phyloP scores from a whole-genome alignment of 208 protist species.

The Leishmania mexicana region DNA sequence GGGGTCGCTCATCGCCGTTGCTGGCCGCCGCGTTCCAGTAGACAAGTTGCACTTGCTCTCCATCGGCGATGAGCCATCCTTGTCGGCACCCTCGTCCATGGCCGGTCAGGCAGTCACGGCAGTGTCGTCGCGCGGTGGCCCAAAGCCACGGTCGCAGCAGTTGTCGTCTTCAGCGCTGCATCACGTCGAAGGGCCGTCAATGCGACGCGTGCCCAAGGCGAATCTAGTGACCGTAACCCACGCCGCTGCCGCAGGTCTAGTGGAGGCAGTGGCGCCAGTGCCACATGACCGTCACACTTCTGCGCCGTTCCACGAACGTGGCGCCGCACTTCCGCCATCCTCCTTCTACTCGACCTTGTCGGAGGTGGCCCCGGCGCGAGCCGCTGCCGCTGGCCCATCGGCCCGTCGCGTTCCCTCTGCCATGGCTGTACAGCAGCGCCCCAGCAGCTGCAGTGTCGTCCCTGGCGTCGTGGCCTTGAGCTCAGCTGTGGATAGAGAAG shows the following conservation, averaged over 20 bases:
- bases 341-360: not conserved
- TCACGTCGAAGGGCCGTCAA: slow-evolving; percentile 43
- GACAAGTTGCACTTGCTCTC: slow-evolving; percentile 75
- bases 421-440: slow-evolving; percentile 12
- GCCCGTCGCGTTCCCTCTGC: slow-evolving; percentile 24
- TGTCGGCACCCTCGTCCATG: not conserved
- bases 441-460: not conserved
- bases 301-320: not conserved
- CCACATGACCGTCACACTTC: not conserved
- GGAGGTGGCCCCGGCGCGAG: slow-evolving; percentile 8
- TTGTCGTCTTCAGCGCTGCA: slow-evolving; percentile 7
- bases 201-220: slow-evolving; percentile 42
- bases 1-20: slow-evolving; percentile 66
- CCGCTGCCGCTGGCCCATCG: slow-evolving; percentile 22
- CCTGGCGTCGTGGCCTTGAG: not conserved
- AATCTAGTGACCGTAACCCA: slow-evolving; percentile 28
- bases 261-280: not conserved
- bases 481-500: not conserved
- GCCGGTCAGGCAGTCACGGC: not conserved
- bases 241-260: not conserved
- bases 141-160: not conserved
- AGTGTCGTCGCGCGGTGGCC: not conserved
- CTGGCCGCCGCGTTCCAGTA: slow-evolving; percentile 77
- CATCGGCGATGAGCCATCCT: slow-evolving; percentile 21
- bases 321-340: not conserved